Percentiles rank a stretch among this genome's conserved stretches.
phyloP scores from a whole-genome alignment of 2,329 filamentous ascomycete species.

The Penicillium digitatum region DNA sequence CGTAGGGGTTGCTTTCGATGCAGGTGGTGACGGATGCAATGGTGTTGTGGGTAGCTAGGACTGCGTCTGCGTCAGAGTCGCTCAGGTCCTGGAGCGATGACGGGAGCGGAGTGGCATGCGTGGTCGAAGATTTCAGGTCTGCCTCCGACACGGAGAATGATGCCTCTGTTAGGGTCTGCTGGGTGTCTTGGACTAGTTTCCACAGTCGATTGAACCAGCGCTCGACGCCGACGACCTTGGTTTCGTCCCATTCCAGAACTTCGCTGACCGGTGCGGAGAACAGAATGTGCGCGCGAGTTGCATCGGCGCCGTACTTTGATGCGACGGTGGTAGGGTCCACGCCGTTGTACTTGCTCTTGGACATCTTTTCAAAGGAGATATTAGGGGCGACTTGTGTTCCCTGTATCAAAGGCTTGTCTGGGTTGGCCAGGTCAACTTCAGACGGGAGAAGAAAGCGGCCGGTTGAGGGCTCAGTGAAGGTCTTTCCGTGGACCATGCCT shows the following conservation, averaged over 20 bases:
- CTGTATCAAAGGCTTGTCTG: constrained; percentile 57
- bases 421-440: constrained; percentile 64
- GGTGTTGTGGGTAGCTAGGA: constrained; percentile 64
- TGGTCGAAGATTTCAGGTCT: constrained; percentile 16
- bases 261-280: constrained; percentile 84
- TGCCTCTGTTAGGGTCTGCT: constrained; percentile 22
- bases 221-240: constrained; percentile 74
- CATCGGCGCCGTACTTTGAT: constrained; percentile 72
- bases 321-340: constrained; percentile 76
- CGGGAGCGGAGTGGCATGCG: constrained; percentile 27
- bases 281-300: constrained; percentile 78
- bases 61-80: constrained; percentile 47
- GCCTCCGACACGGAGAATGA: constrained; percentile 23
- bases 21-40: constrained; percentile 65
- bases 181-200: constrained; percentile 50
- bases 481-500: constrained; percentile 90
- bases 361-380: constrained; percentile 84
- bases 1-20: constrained; percentile 66
- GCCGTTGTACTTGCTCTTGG: constrained; percentile 89
- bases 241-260: constrained; percentile 81
- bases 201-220: constrained; percentile 72
- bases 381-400: constrained; percentile 57
- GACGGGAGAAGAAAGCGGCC: constrained; percentile 73
- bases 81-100: constrained; percentile 31
- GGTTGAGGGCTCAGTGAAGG: constrained; percentile 68